phyloP scores from a whole-genome alignment of 495 filamentous ascomycete species.

The Podospora comata region DNA sequence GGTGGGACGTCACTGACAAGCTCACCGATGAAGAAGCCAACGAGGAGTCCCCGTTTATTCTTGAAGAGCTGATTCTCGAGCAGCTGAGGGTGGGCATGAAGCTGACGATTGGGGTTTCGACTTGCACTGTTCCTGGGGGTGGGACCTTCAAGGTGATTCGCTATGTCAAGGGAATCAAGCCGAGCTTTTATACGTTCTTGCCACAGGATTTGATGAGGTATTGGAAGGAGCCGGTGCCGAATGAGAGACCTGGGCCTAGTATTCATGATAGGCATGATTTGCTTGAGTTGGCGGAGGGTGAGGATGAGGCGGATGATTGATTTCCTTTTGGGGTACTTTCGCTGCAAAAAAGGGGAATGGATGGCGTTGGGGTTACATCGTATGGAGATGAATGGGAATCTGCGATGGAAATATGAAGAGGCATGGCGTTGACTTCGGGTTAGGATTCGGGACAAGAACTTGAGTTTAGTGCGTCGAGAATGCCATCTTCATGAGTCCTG shows the following conservation, averaged over 20 bases:
- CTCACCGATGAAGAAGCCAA: conserved; percentile 17
- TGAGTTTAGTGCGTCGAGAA: neutral
- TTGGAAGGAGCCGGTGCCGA: conserved; percentile 57
- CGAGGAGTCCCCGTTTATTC: conserved; percentile 16
- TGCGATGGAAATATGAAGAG: neutral
- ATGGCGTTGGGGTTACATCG: neutral
- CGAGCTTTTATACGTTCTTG: conserved; percentile 59
- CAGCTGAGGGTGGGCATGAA: conserved; percentile 74
- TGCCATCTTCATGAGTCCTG: neutral
- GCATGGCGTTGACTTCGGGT: neutral
- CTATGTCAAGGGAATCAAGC: conserved; percentile 56
- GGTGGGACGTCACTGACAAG: conserved; percentile 34
- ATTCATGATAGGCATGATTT: conserved; percentile 30
- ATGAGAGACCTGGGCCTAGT: conserved; percentile 36
- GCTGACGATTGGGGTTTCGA: conserved; percentile 48
- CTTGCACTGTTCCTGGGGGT: conserved; percentile 60
- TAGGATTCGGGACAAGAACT: neutral
- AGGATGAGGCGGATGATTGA: neutral
- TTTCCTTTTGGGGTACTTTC: neutral
- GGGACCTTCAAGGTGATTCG: conserved; percentile 51
- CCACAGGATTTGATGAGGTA: conserved; percentile 68
- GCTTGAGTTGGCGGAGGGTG: conserved; percentile 13
- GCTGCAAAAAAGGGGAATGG: neutral
- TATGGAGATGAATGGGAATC: neutral
- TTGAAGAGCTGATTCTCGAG: conserved; percentile 52